These are phyloP conservation scores for Cordyceps javanica DNA, from an alignment of 2,329 filamentous ascomycete genomes.

Conservation along the genomic window DNA sequence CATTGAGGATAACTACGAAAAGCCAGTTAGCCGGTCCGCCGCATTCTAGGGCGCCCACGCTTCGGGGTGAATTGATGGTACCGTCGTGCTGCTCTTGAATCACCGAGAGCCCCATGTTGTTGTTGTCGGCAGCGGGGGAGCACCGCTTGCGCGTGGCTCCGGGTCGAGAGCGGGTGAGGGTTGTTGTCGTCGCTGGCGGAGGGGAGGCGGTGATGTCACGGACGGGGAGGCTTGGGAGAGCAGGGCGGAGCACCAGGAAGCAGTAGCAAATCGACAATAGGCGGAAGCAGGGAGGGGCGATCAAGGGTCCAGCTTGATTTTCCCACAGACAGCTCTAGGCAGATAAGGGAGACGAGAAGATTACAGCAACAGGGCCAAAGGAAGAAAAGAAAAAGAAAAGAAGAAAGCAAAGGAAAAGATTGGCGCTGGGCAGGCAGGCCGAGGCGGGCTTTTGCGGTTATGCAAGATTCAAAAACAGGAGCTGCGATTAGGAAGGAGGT, in stretches of 20 bases:
- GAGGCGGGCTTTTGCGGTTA: conserved; percentile 5
- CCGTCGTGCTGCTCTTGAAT: conserved; percentile 70
- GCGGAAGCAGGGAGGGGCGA: neutral
- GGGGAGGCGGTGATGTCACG: conserved; percentile 2
- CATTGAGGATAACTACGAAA: conserved; percentile 29
- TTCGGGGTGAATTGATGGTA: conserved; percentile 14
- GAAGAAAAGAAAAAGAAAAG: conserved; percentile 2
- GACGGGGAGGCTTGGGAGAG: conserved; percentile 12
- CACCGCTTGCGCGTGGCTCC: neutral
- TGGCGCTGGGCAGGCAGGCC: neutral
- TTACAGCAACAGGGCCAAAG: no score
- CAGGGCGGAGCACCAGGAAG: neutral
- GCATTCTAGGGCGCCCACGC: neutral
- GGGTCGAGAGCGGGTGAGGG: neutral
- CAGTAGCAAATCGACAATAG: neutral
- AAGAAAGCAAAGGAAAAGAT: neutral
- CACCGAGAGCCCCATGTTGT: conserved; percentile 75
- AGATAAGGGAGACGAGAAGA: neutral
- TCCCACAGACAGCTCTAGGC: neutral
- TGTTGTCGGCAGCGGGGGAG: conserved; percentile 19
- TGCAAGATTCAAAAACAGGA: conserved; percentile 12
- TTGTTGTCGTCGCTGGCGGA: neutral
- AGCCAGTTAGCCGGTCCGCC: conserved; percentile 19
- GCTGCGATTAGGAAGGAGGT: neutral
- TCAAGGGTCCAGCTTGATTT: neutral